phyloP scores from a whole-genome alignment of 1,284 basidiomycete species.

The Pascua guehoae region DNA sequence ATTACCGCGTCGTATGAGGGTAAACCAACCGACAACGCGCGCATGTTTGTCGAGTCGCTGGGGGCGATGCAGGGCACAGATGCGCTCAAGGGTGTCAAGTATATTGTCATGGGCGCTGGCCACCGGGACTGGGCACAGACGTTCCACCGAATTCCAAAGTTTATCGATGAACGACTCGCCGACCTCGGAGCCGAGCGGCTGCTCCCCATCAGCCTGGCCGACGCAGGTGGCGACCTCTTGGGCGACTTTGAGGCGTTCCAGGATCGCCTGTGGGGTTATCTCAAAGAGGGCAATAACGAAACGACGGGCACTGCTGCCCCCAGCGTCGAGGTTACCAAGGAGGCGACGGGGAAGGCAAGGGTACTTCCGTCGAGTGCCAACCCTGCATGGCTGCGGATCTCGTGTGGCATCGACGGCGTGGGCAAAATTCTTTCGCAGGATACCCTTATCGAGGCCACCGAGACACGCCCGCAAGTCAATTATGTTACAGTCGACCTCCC shows the following conservation, averaged over 20 bases:
- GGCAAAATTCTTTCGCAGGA: slow-evolving; percentile 15
- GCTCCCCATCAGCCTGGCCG: slow-evolving; percentile 20
- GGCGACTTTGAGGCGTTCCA: slow-evolving; percentile 55
- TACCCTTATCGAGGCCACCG: slow-evolving; percentile 13
- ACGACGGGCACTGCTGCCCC: not conserved
- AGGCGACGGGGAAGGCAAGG: not conserved
- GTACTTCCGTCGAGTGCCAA: slow-evolving; percentile 10
- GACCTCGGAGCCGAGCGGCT: slow-evolving; percentile 52
- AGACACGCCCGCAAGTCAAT: slow-evolving; percentile 15
- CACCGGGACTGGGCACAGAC: slow-evolving; percentile 58
- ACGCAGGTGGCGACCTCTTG: slow-evolving; percentile 52
- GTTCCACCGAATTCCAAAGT: slow-evolving; percentile 56
- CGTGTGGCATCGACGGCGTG: slow-evolving; percentile 12
- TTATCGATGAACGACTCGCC: slow-evolving; percentile 51
- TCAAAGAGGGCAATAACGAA: not conserved
- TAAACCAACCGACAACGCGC: slow-evolving; percentile 29
- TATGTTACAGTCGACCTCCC: slow-evolving; percentile 54
- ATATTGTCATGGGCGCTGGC: slow-evolving; percentile 57
- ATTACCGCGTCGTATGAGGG: slow-evolving; percentile 58
- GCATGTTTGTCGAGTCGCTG: slow-evolving; percentile 17
- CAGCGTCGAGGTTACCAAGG: not conserved
- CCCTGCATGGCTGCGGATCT: slow-evolving; percentile 6
- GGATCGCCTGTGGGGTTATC: slow-evolving; percentile 47
- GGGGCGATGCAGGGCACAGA: slow-evolving; percentile 1
- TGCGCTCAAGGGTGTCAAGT: slow-evolving; percentile 49